Evolutionary conservation across 345 rosid genomes (phyloP), one percentile per base, ranked within the genome.

Genomic region (Citrus inodora): DNA sequence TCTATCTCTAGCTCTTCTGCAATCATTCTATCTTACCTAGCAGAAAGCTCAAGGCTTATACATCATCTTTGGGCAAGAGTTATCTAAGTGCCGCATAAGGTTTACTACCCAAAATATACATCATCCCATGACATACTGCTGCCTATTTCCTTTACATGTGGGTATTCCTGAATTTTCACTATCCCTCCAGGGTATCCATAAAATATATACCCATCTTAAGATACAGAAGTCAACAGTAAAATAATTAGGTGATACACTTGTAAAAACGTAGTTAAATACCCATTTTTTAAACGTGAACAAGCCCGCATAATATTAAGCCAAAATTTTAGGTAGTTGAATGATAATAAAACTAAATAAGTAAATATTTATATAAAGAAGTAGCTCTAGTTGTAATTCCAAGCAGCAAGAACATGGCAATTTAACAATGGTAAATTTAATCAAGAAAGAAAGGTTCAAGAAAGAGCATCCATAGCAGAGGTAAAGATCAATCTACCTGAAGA

Each of bases 401-500:
- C 19, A 22, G 25, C 5, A 65, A 53, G 55, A 35, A 37, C 4
- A 59, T 58, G 75, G 21, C 13, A 46, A 22, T 38, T 38, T 51
- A 51, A 35, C 28, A n/a, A 33, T 11, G 32, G 32, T 22, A 67
- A 48, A 59, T n/a, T 10, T 28, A 51, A 67, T 28, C 51, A 9
- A 9, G 17, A 25, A 73, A 73, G 19, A 63, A 22, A 27, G 21
- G 62, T 16, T 60, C 37, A 71, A 74, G 24, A 37, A 32, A 75
- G 66, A 32, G 32, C 13, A 38, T 24, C 30, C 30, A 75, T 64
- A 13, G 35, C 22, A 38, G 62, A 59, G 66, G 68, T 27, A 28
- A 33, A 81, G 33, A 63, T 35, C 62, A 38, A 62, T 55, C 35
- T 78, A 95, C 98, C 98, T 93, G 96, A 85, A 95, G 94, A 80